phyloP scores from a whole-genome alignment of 2,329 filamentous ascomycete genomes.

The Cladosporium sp. region DNA sequence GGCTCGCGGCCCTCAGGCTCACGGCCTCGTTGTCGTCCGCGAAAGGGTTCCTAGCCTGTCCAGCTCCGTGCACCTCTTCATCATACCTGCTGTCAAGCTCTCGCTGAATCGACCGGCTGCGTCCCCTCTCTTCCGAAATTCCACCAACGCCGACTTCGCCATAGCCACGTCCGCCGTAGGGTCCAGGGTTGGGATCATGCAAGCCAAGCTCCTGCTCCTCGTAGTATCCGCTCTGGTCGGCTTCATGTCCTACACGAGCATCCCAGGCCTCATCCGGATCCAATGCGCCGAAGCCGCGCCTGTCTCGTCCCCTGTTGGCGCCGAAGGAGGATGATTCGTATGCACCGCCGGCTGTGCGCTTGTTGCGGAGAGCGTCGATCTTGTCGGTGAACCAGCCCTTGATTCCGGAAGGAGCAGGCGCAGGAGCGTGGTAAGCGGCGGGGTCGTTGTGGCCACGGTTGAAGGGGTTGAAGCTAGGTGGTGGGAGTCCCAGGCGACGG shows the following conservation, averaged over 20 bases:
- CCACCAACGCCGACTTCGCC: conserved; percentile 36
- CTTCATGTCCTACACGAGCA: conserved; percentile 72
- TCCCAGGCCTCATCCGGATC: conserved; percentile 90
- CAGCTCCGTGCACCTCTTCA: conserved; percentile 46
- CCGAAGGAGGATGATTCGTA: conserved; percentile 42
- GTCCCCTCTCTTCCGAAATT: conserved; percentile 44
- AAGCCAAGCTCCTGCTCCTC: conserved; percentile 75
- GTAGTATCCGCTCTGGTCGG: conserved; percentile 61
- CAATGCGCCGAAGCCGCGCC: conserved; percentile 62
- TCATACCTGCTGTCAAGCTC: conserved; percentile 50
- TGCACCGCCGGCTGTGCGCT: conserved; percentile 61
- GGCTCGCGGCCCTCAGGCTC: conserved; percentile 71
- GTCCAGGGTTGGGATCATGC: conserved; percentile 46
- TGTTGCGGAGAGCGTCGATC: conserved; percentile 64
- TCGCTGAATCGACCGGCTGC: conserved; percentile 53
- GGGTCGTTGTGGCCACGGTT: conserved; percentile 36
- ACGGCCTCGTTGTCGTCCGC: conserved; percentile 66
- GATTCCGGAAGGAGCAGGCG: conserved; percentile 62
- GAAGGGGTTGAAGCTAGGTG: conserved; percentile 74
- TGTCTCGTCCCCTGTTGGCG: conserved; percentile 29
- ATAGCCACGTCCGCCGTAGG: conserved; percentile 44
- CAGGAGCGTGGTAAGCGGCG: conserved; percentile 50
- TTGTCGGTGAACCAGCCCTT: conserved; percentile 73
- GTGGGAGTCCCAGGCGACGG: conserved; percentile 71
- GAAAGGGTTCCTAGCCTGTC: conserved; percentile 62